phyloP scores from a whole-genome alignment of 768 basidiomycete genomes.

The Russula sp. region DNA sequence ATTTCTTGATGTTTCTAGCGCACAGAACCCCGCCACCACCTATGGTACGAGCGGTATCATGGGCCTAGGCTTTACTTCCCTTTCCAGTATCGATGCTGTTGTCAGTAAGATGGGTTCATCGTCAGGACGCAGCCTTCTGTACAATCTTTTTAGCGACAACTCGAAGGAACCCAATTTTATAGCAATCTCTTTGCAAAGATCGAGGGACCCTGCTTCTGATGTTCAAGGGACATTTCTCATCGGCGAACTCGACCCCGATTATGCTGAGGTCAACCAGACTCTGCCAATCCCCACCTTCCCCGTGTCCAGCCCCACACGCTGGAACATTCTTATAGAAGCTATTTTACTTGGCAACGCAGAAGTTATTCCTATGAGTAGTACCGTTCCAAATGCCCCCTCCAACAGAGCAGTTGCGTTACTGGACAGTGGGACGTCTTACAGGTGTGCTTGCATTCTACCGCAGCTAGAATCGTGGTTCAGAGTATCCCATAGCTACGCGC shows the following conservation, averaged over 20 bases:
- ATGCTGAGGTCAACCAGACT: slow-evolving; percentile 49
- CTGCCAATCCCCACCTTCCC: slow-evolving; percentile 71
- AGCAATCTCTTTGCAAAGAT: slow-evolving; percentile 64
- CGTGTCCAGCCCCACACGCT: slow-evolving; percentile 49
- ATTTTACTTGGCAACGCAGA: slow-evolving; percentile 53
- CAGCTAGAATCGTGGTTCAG: slow-evolving; percentile 7
- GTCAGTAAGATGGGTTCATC: slow-evolving; percentile 51
- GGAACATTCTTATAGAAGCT: slow-evolving; percentile 73
- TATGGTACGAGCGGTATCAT: slow-evolving; percentile 68
- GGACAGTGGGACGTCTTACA: slow-evolving; percentile 78
- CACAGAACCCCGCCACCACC: slow-evolving; percentile 63
- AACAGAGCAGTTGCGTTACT: slow-evolving; percentile 69
- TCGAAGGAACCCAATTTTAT: slow-evolving; percentile 72
- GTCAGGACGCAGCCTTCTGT: slow-evolving; percentile 61
- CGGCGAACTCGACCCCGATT: slow-evolving; percentile 62
- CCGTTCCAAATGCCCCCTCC: slow-evolving; percentile 48
- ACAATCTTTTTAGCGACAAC: slow-evolving; percentile 67
- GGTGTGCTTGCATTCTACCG: slow-evolving; percentile 37
- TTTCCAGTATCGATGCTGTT: slow-evolving; percentile 61
- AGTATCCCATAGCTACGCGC: slow-evolving; percentile 49
- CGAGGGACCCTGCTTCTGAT: slow-evolving; percentile 42
- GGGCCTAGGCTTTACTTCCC: slow-evolving; percentile 70
- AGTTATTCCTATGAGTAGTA: slow-evolving; percentile 45
- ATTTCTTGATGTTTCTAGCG: slow-evolving; percentile 53
- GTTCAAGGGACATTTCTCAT: slow-evolving; percentile 66